Base-by-base conservation (phyloP, 306 rosid species). In the Cucurbita moschata region DNA sequence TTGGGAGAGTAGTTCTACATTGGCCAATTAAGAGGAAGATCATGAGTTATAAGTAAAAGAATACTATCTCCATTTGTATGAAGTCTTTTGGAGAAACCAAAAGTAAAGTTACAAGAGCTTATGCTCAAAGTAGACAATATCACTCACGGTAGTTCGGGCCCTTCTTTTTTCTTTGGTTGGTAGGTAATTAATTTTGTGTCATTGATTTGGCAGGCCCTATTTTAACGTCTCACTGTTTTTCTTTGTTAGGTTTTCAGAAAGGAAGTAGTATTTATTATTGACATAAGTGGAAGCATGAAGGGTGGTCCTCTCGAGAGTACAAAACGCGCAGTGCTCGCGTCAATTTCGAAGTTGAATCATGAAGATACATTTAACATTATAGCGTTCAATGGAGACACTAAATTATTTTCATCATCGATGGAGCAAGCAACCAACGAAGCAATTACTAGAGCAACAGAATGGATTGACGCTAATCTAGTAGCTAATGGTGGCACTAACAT, bases 271-370 rank as follows among this genome's bases (percentile, higher is more conserved):
- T 91, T 90, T 79, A 30, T 90, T 59, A 77, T 89, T 74, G 98
- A 94, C 78, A 82, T 75, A 53, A 94, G 98, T 81, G 91, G 78
- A 80, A 94, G 98, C 86, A 94, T 90, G 98, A 75, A 42, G 78
- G 98, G 96, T 79, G 79, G 75, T 67, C 88, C 97, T 72, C 86
- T 94, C 77, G 95, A 89, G 81, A 83, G 77, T 55, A 76, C 81
- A 69, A 94, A 89, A 87, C 88, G 72, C 71, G 89, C 96, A 13
- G 66, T 94, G 21, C 76, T 86, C 74, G 82, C 87, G 21, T 86
- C 96, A n/a, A 91, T 94, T 39, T 87, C 84, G 76, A 80, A 80
- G 42, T 87, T 94, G 44, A 80, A 84, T 72, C 70, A 67, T 0
- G 84, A 85, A 77, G 98, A 94, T 78, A 79, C 81, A 40, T 94